These are phyloP conservation scores for Lepiota brunneoincarnata DNA, from an alignment of 768 basidiomycete species.

Conservation along the genomic window DNA sequence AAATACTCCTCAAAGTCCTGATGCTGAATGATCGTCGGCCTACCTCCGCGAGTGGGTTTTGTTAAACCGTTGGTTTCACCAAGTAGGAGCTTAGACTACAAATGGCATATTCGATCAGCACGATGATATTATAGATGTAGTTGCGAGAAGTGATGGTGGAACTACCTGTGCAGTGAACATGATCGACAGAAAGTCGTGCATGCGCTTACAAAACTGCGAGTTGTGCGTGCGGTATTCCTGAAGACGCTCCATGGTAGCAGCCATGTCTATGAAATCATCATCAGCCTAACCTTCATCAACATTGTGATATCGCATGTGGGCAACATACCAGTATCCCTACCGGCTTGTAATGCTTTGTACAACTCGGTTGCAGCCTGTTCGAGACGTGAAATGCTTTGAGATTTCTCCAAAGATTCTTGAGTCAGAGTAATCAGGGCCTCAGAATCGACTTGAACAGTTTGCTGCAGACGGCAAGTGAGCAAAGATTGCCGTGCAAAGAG, in stretches of 20 bases:
- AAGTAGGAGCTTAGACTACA: slow-evolving; percentile 65
- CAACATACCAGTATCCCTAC: slow-evolving; percentile 76
- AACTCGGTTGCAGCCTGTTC: slow-evolving; percentile 83
- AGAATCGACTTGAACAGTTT: slow-evolving; percentile 91
- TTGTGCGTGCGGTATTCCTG: slow-evolving; percentile 91
- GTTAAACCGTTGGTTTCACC: slow-evolving; percentile 59
- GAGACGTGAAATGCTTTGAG: slow-evolving; percentile 68
- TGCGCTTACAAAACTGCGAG: slow-evolving; percentile 87
- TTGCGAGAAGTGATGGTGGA: slow-evolving; percentile 1
- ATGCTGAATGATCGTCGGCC: slow-evolving; percentile 59
- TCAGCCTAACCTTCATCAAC: not conserved
- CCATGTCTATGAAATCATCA: slow-evolving; percentile 66
- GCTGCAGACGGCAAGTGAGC: slow-evolving; percentile 38
- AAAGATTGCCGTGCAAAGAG: not conserved
- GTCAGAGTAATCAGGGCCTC: slow-evolving; percentile 73
- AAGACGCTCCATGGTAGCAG: slow-evolving; percentile 92
- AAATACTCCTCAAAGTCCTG: slow-evolving; percentile 77
- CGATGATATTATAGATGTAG: not conserved
- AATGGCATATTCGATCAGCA: not conserved
- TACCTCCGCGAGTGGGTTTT: slow-evolving; percentile 35
- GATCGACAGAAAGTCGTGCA: slow-evolving; percentile 86
- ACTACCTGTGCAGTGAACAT: slow-evolving; percentile 88
- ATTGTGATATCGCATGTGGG: not conserved
- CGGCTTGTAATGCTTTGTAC: slow-evolving; percentile 94
- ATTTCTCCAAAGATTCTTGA: slow-evolving; percentile 86